Base-by-base conservation (phyloP, 2,329 filamentous ascomycete genomes). In the Penicillium sp. region DNA sequence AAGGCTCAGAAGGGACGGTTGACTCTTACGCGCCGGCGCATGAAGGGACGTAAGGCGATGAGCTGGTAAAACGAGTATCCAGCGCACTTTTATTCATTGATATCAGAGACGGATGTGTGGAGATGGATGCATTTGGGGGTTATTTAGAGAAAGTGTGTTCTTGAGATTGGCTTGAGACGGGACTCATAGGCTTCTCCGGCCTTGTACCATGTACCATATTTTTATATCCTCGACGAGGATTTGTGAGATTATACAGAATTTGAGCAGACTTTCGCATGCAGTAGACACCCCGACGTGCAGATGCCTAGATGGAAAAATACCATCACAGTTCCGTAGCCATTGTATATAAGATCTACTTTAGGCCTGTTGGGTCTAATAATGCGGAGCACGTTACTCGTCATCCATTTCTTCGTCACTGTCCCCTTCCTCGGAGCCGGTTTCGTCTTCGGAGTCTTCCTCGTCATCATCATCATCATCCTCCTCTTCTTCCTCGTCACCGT, bases 401-500 rank as follows among this genome's bases (percentile, higher is more conserved):
- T 66, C 36, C 36, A 39, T 39, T 21, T 39, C 66, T 38, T 67
- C 61, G 49, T 70, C 70, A 23, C 74, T 74, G 0, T 83, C 81
- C 0, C 80, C 78, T 0, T 80, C 79, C 0, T 78, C 78, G 0
- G 77, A 79, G 31, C 66, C 71, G 15, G 60, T 63, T 1, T 81
- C 79, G 0, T 75, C 71, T 10, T 72, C 74, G 6, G 74, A 72
- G 0, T 76, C 75, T 3, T 75, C 73, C 1, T 76, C 74, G 0
- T 75, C 75, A 1, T 78, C 77, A 0, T 85, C 84, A 0, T 85
- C 85, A 0, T n/a, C 82, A 0, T 81, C 79, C 0, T 80, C 78
- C 0, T 82, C 83, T 2, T 84, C 84, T 4, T 84, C 83, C 0
- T 84, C 82, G 0, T 80, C 84, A 3, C 81, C 82, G 2, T 77